Evolutionary conservation across 1,139 yeast species (phyloP), one percentile per base, ranked within the genome.

Genomic region (Geotrichum candidum): DNA sequence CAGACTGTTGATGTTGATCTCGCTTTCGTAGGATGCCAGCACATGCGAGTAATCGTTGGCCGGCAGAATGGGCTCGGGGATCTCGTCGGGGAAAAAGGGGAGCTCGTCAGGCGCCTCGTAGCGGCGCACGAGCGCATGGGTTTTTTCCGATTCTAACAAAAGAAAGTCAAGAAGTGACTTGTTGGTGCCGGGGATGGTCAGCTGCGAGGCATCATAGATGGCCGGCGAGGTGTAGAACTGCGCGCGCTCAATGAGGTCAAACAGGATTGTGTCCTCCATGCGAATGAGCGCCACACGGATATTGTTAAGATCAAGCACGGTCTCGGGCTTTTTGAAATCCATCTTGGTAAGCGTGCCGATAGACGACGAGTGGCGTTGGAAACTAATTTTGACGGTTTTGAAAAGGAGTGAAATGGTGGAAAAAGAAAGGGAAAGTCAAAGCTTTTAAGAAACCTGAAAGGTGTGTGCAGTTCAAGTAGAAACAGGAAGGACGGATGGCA

Each of bases 211-310:
- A 68, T 82, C 80, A 74, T 94, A 94, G 15, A 91, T 91, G 23
- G 90, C 82, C 1, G 88, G 88, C 61, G 92, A 86, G 51, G 83
- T 81, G 69, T 79, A 86, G 72, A 90, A 94, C 75, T 92, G 97
- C 2, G 97, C 90, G 66, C 99, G 81, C 74, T 94, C 99, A 65
- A 94, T 92, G 68, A 94, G 82, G 64, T 88, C 89, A 79, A 92
- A 94, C 66, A 94, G 89, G 69, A 94, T 91, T 10, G 97, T 88
- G 74, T 94, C 99, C 71, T 94, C 99, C 97, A 94, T 90, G 59
- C 97, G 84, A 54, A 91, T 87, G 61, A 94, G 79, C 25, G 92
- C 89, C 65, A 83, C 85, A 66, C 99, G 85, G 69, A 94, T 94
- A 74, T 94, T 91, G 69, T 79, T 79, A 65, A 94, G 79, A 71